These are phyloP conservation scores for Glaciozyma martinii DNA, from an alignment of 768 basidiomycete genomes.

Conservation along the genomic window DNA sequence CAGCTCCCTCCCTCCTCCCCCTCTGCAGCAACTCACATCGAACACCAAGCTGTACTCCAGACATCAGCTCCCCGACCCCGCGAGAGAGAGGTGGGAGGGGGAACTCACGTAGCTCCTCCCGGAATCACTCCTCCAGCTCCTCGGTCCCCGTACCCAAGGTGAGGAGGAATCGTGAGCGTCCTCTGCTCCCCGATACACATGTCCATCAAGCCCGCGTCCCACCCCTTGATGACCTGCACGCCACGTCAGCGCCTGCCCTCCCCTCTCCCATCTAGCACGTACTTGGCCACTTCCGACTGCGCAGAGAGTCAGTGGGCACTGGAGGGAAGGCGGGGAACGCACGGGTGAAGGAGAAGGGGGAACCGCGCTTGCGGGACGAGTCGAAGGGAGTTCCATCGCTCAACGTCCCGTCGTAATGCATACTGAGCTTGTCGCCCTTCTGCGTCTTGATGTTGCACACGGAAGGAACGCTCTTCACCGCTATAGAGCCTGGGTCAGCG, in stretches of 20 bases:
- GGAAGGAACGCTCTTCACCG: constrained; percentile 3
- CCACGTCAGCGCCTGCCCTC: constrained; percentile 1
- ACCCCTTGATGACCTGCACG: constrained; percentile 16
- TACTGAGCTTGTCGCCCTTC: constrained; percentile 22
- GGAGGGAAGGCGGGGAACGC: constrained; percentile 29
- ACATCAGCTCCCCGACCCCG: background rate
- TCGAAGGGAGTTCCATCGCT: constrained; percentile 37
- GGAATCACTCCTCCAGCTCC: constrained; percentile 44
- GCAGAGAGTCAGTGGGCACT: background rate
- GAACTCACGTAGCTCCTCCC: constrained; percentile 34
- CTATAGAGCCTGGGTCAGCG: too few species aligned
- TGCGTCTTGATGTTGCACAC: constrained; percentile 24
- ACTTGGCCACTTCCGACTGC: background rate
- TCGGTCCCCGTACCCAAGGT: constrained; percentile 40
- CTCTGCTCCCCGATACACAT: constrained; percentile 30
- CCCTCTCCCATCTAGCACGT: background rate
- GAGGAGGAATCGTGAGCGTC: constrained; percentile 40
- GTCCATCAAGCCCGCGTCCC: constrained; percentile 35
- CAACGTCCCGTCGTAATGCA: constrained; percentile 23
- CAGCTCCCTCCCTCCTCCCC: too few species aligned
- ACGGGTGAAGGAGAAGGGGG: constrained; percentile 43
- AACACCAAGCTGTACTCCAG: background rate
- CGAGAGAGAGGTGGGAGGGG: background rate
- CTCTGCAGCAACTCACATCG: background rate
- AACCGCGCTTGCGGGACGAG: constrained; percentile 39